These are phyloP conservation scores for Microbotryomycetes sp. DNA, from an alignment of 1,284 basidiomycete genomes.

Conservation along the genomic window DNA sequence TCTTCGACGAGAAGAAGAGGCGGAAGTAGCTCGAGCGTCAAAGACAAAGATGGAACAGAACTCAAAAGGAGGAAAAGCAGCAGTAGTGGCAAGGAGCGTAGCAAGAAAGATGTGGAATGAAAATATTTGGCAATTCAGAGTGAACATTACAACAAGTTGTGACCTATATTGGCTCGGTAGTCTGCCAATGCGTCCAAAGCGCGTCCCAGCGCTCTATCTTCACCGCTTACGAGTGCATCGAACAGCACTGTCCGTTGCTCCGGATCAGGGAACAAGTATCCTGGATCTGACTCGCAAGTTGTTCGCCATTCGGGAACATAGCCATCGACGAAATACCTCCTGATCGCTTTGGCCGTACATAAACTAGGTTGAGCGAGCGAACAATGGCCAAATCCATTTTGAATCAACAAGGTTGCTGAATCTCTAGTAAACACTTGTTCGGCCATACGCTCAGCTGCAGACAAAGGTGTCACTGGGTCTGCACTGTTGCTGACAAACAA, in stretches of 20 bases:
- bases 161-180: neutral
- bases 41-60: neutral
- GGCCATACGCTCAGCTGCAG: slow-evolving; percentile 27
- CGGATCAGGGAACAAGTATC: slow-evolving; percentile 24
- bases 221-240: neutral
- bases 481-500: slow-evolving; percentile 31
- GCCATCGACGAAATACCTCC: slow-evolving; percentile 33
- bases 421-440: slow-evolving; percentile 24
- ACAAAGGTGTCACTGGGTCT: slow-evolving; percentile 36
- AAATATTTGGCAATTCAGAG: too few relatives aligned
- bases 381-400: slow-evolving; percentile 34
- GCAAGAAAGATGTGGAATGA: neutral
- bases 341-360: slow-evolving; percentile 29
- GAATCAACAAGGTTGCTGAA: slow-evolving; percentile 28
- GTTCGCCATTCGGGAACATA: slow-evolving; percentile 27
- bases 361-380: slow-evolving; percentile 31
- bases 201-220: neutral
- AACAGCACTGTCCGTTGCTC: neutral
- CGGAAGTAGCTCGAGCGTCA: neutral
- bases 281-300: slow-evolving; percentile 21
- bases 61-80: neutral
- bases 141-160: neutral
- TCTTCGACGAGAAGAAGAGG: neutral
- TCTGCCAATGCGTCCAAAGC: neutral
- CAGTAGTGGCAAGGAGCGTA: neutral